phyloP scores from a whole-genome alignment of 2,329 filamentous ascomycete genomes.

The Microsporum canis region DNA sequence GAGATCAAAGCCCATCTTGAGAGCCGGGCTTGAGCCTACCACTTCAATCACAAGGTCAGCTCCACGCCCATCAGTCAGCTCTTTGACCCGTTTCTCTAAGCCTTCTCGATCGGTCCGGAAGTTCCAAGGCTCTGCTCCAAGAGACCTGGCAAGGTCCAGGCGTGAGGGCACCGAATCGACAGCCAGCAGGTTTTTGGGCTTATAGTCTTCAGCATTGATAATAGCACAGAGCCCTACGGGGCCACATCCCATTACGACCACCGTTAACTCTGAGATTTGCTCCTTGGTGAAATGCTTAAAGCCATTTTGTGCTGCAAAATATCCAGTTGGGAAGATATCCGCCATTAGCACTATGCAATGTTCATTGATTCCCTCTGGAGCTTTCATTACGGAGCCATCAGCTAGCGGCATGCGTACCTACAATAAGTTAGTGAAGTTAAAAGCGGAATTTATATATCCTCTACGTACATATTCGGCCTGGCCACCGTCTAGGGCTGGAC shows the following conservation, averaged over 20 bases:
- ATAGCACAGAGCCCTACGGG: constrained; percentile 76
- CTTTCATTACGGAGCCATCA: constrained; percentile 67
- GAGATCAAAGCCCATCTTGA: constrained; percentile 60
- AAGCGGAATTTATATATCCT: constrained; percentile 2
- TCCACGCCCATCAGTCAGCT: constrained; percentile 66
- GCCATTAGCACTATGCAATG: constrained; percentile 75
- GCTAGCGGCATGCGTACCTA: constrained; percentile 64
- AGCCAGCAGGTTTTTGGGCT: constrained; percentile 64
- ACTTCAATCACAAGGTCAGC: constrained; percentile 78
- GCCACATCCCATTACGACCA: constrained; percentile 75
- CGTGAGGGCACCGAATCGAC: constrained; percentile 67
- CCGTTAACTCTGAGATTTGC: constrained; percentile 54
- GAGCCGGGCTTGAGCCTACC: constrained; percentile 57
- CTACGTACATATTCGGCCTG: constrained; percentile 61
- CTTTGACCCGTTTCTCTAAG: constrained; percentile 57
- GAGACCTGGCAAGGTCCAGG: constrained; percentile 56
- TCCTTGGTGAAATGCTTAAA: constrained; percentile 51
- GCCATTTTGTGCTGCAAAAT: constrained; percentile 69
- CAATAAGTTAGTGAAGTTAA: constrained; percentile 7
- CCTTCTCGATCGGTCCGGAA: constrained; percentile 56
- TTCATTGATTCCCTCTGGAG: constrained; percentile 59
- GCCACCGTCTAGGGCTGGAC: constrained; percentile 56
- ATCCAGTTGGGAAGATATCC: constrained; percentile 80
- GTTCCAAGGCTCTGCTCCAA: constrained; percentile 77
- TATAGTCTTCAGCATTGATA: constrained; percentile 62